Base-by-base conservation (phyloP, 177 flowering plant species). In the Telopea speciosissima region DNA sequence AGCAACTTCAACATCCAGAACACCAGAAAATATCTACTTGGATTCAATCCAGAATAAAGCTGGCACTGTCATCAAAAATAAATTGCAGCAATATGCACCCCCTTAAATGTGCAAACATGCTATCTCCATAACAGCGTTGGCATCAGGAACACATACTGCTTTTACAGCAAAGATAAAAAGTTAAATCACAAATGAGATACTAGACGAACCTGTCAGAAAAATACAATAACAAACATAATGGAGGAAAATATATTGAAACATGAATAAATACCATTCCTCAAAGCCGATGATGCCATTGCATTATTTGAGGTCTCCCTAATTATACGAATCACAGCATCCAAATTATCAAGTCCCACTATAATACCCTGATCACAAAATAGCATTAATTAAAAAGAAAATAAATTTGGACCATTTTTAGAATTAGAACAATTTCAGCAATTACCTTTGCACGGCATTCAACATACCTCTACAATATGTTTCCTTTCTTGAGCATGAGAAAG, bases 381-480 rank as follows among this genome's bases (percentile, higher is more conserved):
- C 36, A 62, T 23, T 26, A 28, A 44, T 61, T 17, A 69, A 61
- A 12, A 49, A 49, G 54, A 49, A 49, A 49, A 12, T 49, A 49
- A 12, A 12, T 16, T 49, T 49, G 19, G 14, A 12, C 14, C 17
- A 12, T 49, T 1, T 49, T 8, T 49, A 5, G 54, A 49, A 36
- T 49, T 49, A 49, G 19, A 49, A 12, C 54, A 49, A 49, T 13
- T 49, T 11, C 40, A 36, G 40, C 7, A 36, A 49, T 11, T 49
- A 49, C 13, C 54, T 12, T 62, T 40, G 6, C 44, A 61, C 33
- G 44, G 63, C 60, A 70, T 11, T 22, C 23, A 66, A 40, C 74
- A 70, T 82, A 92, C 99, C 96, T 91, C 92, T 49, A 95, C 90
- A 77, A 91, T 86, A 76, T 93, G 99, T 52, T 81, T 81, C 72